Conservation (phyloP, 2,329 filamentous ascomycete species). For the Pseudogymnoascus sp. region DNA sequence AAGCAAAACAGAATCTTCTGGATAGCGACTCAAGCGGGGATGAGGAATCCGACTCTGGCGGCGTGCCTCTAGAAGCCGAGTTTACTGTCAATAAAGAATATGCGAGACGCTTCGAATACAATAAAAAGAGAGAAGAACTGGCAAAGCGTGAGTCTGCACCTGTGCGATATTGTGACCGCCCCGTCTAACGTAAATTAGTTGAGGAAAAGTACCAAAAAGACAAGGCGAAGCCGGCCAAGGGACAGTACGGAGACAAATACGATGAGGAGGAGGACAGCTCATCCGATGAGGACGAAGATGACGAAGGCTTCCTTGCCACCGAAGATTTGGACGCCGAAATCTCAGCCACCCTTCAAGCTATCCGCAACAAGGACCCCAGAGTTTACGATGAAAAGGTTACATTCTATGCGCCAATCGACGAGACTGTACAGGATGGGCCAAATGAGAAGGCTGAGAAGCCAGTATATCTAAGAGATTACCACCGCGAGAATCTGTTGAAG, state of each 20-base stretch:
- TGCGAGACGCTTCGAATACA: constrained; percentile 84
- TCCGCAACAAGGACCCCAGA: constrained; percentile 81
- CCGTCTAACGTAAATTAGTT: constrained; percentile 42
- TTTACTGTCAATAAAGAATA: constrained; percentile 88
- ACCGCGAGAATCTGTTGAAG: constrained; percentile 77
- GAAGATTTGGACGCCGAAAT: constrained; percentile 81
- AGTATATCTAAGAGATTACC: constrained; percentile 81
- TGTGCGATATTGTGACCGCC: constrained; percentile 6
- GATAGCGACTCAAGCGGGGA: constrained; percentile 34
- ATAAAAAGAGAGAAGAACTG: constrained; percentile 90
- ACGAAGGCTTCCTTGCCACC: constrained; percentile 79
- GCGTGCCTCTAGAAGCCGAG: constrained; percentile 28
- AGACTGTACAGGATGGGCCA: constrained; percentile 31
- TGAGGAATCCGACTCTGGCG: constrained; percentile 27
- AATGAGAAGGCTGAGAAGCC: constrained; percentile 67
- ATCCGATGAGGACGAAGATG: constrained; percentile 76
- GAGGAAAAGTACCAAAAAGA: constrained; percentile 70
- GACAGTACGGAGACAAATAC: constrained; percentile 34
- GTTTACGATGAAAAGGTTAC: constrained; percentile 74
- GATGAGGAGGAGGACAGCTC: constrained; percentile 57
- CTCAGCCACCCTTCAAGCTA: constrained; percentile 75
- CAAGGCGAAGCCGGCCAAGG: constrained; percentile 32
- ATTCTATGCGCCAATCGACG: constrained; percentile 65
- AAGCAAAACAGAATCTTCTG: constrained; percentile 35
- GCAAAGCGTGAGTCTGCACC: constrained; percentile 48